These are phyloP conservation scores for Leccinum barrowsii DNA, from an alignment of 768 basidiomycete species.

Conservation along the genomic window DNA sequence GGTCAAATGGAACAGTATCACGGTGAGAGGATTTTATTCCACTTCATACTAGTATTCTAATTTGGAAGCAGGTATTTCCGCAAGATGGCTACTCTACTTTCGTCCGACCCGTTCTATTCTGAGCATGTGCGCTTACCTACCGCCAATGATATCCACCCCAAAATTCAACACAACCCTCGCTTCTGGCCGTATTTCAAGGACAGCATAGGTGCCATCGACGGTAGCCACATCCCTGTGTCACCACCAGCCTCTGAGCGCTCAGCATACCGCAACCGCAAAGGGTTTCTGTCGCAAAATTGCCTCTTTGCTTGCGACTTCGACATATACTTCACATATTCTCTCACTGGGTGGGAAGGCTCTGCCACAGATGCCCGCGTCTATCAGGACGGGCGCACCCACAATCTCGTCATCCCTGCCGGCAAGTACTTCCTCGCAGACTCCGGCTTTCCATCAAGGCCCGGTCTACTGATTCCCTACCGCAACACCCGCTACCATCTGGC, in stretches of 20 bases:
- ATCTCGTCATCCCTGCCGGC: background rate
- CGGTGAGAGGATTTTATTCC: background rate
- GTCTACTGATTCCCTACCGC: background rate
- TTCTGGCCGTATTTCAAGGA: slow-evolving; percentile 1
- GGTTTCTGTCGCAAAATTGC: background rate
- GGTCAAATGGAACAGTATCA: background rate
- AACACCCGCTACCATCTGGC: background rate
- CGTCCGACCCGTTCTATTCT: background rate
- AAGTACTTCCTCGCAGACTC: background rate
- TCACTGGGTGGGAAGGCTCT: background rate
- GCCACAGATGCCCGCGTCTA: background rate
- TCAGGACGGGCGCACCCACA: background rate
- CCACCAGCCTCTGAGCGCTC: background rate
- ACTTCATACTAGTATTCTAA: background rate
- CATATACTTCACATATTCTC: background rate
- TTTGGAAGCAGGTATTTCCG: background rate
- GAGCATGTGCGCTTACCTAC: background rate
- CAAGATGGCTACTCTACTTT: background rate
- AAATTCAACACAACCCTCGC: background rate
- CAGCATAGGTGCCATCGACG: background rate
- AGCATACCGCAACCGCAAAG: background rate
- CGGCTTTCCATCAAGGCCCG: background rate
- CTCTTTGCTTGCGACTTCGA: background rate
- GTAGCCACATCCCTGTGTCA: background rate
- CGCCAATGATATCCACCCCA: background rate